A percentile compares a stretch with the other conserved stretches of the same genome.
phyloP scores from a whole-genome alignment of 129 eudicot genomes.

The Saposhnikovia divaricata region DNA sequence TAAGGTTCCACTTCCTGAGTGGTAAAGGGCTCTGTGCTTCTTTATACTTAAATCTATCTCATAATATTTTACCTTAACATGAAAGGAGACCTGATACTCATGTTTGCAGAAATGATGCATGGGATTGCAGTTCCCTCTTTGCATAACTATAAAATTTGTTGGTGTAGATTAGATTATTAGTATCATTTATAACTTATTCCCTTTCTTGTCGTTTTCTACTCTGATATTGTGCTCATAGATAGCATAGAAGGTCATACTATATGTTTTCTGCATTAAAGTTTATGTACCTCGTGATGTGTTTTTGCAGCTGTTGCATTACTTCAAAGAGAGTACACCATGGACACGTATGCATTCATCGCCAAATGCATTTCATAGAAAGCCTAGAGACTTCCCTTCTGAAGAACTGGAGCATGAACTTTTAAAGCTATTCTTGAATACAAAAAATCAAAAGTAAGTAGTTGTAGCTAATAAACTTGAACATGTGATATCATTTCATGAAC shows the following conservation, averaged over 20 bases:
- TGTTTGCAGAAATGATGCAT: not conserved
- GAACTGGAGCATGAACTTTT: slow-evolving; percentile 55
- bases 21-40: not conserved
- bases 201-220: not conserved
- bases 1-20: not conserved
- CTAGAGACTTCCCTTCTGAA: slow-evolving; percentile 35
- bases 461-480: not conserved
- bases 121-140: not conserved
- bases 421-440: slow-evolving; percentile 31
- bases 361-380: slow-evolving; percentile 29
- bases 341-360: slow-evolving; percentile 29
- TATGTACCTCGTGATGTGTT: not conserved
- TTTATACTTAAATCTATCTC: not conserved
- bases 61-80: not conserved
- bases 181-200: not conserved
- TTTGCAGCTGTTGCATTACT: slow-evolving; percentile 52
- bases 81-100: not conserved
- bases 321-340: slow-evolving; percentile 59
- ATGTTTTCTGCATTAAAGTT: not conserved
- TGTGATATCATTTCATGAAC: not conserved
- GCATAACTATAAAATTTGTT: not conserved
- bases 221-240: not conserved
- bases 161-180: not conserved
- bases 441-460: slow-evolving; percentile 44
- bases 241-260: not conserved